These are phyloP conservation scores for Podospora fimiseda DNA, from an alignment of 495 filamentous ascomycete species.

Conservation along the genomic window DNA sequence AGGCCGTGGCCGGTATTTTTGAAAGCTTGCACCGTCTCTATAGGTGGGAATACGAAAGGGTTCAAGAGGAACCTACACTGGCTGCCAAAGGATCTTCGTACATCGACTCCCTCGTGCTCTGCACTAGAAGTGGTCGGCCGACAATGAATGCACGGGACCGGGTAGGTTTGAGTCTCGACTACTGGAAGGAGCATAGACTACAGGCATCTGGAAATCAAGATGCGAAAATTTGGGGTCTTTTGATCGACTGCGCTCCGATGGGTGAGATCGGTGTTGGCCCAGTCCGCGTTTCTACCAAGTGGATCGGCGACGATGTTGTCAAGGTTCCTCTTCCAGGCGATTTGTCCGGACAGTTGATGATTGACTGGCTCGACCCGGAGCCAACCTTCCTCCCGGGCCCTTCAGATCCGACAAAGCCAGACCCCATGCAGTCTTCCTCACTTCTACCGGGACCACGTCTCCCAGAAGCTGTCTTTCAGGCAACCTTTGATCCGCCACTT, in stretches of 20 bases:
- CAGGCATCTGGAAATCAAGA: conserved; percentile 30
- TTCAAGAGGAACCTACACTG: conserved; percentile 45
- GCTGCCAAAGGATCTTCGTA: conserved; percentile 44
- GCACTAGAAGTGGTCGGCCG: conserved; percentile 67
- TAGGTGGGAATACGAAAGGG: conserved; percentile 58
- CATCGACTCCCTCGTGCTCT: conserved; percentile 50
- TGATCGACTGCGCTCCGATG: conserved; percentile 56
- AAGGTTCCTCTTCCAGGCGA: conserved; percentile 39
- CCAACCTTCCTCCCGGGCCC: conserved; percentile 39
- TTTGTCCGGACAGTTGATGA: conserved; percentile 30
- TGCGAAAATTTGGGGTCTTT: conserved; percentile 49
- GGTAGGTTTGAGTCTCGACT: conserved; percentile 74
- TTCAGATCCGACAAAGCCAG: conserved; percentile 30
- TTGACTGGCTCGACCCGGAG: conserved; percentile 64
- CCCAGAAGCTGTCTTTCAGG: conserved; percentile 75
- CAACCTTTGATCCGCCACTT: conserved; percentile 76
- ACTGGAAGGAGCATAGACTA: conserved; percentile 67
- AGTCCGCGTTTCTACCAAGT: conserved; percentile 58
- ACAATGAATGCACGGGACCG: conserved; percentile 66
- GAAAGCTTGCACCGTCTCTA: conserved; percentile 57
- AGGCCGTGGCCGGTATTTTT: conserved; percentile 77
- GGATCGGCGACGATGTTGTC: conserved; percentile 56
- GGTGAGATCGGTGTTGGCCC: conserved; percentile 46
- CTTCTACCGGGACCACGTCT: conserved; percentile 39
- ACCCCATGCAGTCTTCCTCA: conserved; percentile 15